Evolutionary conservation across 805 yeast genomes (phyloP), one percentile per base, ranked within the genome.

Genomic region (Yarrowia divulgata): DNA sequence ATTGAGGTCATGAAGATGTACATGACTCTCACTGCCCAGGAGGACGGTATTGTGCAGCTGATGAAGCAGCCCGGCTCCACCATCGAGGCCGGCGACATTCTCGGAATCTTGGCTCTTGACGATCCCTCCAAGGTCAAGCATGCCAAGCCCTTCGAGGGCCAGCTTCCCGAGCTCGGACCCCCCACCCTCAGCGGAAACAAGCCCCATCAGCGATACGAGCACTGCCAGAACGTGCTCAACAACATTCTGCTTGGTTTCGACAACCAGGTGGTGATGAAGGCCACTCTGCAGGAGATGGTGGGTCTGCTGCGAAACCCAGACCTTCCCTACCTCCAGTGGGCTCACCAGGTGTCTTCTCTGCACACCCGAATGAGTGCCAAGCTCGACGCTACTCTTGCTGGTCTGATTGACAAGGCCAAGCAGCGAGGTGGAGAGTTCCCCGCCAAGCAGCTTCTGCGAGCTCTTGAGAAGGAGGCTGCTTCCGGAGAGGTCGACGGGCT

Each of bases 1-100:
- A 97, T 95, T 70, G 99, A 95, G 82, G 99, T 95, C 73, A 95
- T 95, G 99, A 95, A 95, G 81, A 95, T 95, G 99, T 93, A 93
- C 81, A 95, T 95, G 98, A 98, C 99, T 64, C 85, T 95, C 75
- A 82, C 93, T 76, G 94, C 98, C 23, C 91, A 88, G 79, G 99
- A 94, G 79, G 90, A 90, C 75, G 99, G 99, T 85, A 83, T 85
- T 70, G 91, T 93, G 68, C 98, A 94, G 82, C 82, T 93, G 52
- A 87, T 95, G 77, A 94, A 95, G 80, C 99, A 95, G 82, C 98
- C 99, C 10, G 99, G 99, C 67, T 90, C 98, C n/a, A 92, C 97
- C 35, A 90, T 95, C 70, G 87, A 87, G 74, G 98, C 98, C 62
- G 99, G 99, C 81, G 99, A 95, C 77, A 94, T 96, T 71, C 86